phyloP scores from a whole-genome alignment of 805 yeast species.

The Pichia insulana region DNA sequence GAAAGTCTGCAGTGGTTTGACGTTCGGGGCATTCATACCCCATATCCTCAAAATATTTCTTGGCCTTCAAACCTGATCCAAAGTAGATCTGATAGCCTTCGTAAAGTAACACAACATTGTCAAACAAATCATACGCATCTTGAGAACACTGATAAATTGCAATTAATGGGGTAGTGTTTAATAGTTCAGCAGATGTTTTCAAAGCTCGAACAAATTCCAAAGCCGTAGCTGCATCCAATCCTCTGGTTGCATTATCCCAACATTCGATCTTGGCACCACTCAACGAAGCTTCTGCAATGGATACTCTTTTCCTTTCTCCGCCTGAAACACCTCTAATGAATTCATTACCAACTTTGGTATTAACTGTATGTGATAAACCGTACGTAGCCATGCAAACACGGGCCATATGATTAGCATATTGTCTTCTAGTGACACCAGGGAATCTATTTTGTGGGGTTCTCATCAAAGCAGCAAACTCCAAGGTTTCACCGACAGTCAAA shows the following conservation, averaged over 20 bases:
- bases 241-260: constrained; percentile 67
- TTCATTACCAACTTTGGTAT: constrained; percentile 57
- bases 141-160: constrained; percentile 43
- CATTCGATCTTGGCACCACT: constrained; percentile 37
- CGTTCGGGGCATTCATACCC: constrained; percentile 39
- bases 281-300: constrained; percentile 46
- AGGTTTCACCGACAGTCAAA: constrained; percentile 55
- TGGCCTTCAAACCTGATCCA: constrained; percentile 32
- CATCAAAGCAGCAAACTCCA: constrained; percentile 50
- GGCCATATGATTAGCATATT: constrained; percentile 42
- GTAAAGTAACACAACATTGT: constrained; percentile 33
- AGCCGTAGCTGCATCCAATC: constrained; percentile 65
- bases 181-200: constrained; percentile 44
- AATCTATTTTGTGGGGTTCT: constrained; percentile 54
- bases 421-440: constrained; percentile 41
- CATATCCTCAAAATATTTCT: constrained; percentile 33
- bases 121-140: constrained; percentile 36
- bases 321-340: constrained; percentile 58
- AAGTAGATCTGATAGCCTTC: constrained; percentile 37
- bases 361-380: constrained; percentile 38
- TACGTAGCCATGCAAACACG: constrained; percentile 28
- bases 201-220: constrained; percentile 52
- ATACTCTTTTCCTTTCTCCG: constrained; percentile 60
- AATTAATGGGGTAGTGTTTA: constrained; percentile 41
- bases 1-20: constrained; percentile 39